phyloP scores from a whole-genome alignment of 2,329 filamentous ascomycete genomes.

The Aspergillus hiratsukae region DNA sequence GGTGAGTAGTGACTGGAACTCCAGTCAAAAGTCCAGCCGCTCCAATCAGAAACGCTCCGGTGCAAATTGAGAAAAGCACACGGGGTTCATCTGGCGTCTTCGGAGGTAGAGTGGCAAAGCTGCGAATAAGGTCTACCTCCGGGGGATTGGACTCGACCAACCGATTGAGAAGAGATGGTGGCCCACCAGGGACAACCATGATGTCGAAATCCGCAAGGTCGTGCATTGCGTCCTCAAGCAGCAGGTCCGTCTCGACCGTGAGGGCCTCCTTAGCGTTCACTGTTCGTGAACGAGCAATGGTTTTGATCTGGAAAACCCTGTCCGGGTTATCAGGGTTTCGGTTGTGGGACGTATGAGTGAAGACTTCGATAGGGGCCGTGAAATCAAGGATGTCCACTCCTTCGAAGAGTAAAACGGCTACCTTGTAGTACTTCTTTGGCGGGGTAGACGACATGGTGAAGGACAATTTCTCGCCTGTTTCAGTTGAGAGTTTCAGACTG shows the following conservation, averaged over 20 bases:
- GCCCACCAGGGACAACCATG: conserved; percentile 36
- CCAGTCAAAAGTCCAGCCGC: conserved; percentile 33
- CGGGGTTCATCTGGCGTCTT: conserved; percentile 20
- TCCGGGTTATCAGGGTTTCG: conserved; percentile 23
- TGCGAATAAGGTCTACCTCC: conserved; percentile 21
- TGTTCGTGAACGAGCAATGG: conserved; percentile 28
- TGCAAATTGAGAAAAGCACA: conserved; percentile 39
- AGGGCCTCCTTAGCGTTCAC: conserved; percentile 22
- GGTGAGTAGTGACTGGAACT: conserved; percentile 38
- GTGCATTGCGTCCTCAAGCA: conserved; percentile 24
- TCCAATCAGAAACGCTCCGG: conserved; percentile 35
- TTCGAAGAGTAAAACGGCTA: conserved; percentile 37
- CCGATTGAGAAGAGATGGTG: conserved; percentile 20
- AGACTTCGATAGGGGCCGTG: conserved; percentile 36
- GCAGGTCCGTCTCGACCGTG: conserved; percentile 27
- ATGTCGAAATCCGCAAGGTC: conserved; percentile 33
- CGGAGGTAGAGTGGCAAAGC: conserved; percentile 16
- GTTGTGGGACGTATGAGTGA: conserved; percentile 26
- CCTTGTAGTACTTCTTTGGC: conserved; percentile 25
- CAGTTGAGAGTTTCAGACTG: too few relatives aligned
- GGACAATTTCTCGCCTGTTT: not conserved
- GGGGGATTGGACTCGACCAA: conserved; percentile 17
- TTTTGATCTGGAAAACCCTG: conserved; percentile 29
- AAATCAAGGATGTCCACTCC: conserved; percentile 41
- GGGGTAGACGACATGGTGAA: not conserved